Base-by-base conservation (phyloP, 768 basidiomycete genomes). In the Erythrobasidium yunnanense region DNA sequence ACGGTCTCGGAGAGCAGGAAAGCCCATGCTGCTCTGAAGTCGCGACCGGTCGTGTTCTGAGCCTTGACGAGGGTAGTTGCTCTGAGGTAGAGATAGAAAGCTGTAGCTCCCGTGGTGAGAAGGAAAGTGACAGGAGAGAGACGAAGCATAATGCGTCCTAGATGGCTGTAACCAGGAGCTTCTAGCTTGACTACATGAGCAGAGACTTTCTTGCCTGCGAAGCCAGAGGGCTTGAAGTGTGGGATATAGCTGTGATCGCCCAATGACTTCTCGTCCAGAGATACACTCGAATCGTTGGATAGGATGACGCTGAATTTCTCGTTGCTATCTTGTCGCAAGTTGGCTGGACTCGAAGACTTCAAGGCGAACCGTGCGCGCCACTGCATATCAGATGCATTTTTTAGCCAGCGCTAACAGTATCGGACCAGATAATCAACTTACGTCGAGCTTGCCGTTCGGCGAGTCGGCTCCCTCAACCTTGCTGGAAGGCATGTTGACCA, bases 21-120 rank as follows among this genome's bases (percentile, higher is more conserved):
- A 18, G 65, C 33, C 67, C 67, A 68, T 29, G 58, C 67, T 2
- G 63, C 23, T 32, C 45, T 42, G 33, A 65, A 68, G 30, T 42
- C 38, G 7, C 27, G 33, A 3, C 58, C 45, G 5, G 58, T 46
- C 30, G 22, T 38, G 7, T 32, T 20, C 17, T 65, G 22, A 5
- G 67, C 67, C 30, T 51, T 53, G 13, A 54, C 42, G n/a, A 68
- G 30, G 38, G 38, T 35, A 29, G 20, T 46, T 27, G 49, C 23
- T 46, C 67, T 49, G 5, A 52, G 15, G 27, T 30, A 58, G 30
- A 68, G 58, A 35, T 68, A 68, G 50, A 65, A 23, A 34, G 30
- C 27, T 2, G 33, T 34, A 7, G 58, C 67, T 15, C 27, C 47
- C 5, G 20, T 30, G 20, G 62, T 27, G 23, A 68, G n/a, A 1